phyloP scores from a whole-genome alignment of 768 basidiomycete species.

The Hirschioporus abietinus region DNA sequence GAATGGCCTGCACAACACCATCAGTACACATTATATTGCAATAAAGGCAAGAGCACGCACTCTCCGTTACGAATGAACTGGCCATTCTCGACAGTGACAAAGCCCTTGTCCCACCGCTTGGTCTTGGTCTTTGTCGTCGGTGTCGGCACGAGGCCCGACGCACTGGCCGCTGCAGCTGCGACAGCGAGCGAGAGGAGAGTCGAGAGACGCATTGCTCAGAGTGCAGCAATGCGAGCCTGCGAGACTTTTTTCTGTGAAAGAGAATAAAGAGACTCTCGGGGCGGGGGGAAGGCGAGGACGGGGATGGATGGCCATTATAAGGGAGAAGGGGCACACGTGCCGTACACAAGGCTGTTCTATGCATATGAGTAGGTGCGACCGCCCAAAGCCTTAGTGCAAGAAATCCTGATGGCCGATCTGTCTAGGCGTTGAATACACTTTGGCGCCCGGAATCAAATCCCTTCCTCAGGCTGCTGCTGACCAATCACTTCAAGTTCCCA shows the following conservation, averaged over 20 bases:
- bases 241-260: neutral
- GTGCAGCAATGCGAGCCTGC: neutral
- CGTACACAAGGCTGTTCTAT: conserved; percentile 11
- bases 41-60: conserved; percentile 23
- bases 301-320: conserved; percentile 25
- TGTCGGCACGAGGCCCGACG: neutral
- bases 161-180: conserved; percentile 1
- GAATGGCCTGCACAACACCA: conserved; percentile 27
- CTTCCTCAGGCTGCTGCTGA: neutral
- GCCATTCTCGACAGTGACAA: conserved; percentile 39
- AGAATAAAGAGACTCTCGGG: neutral
- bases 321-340: conserved; percentile 29
- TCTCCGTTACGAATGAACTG: conserved; percentile 53
- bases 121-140: neutral
- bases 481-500: neutral
- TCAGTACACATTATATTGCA: neutral
- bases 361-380: too few relatives aligned
- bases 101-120: conserved; percentile 17
- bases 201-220: neutral
- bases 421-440: too few relatives aligned
- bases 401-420: too few relatives aligned
- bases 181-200: neutral
- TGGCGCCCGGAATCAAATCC: neutral
- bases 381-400: too few relatives aligned
- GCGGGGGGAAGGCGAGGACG: conserved; percentile 23